Evolutionary conservation across 768 basidiomycete species (phyloP), one percentile per base, ranked within the genome.

Genomic region (Trametes meyenii): DNA sequence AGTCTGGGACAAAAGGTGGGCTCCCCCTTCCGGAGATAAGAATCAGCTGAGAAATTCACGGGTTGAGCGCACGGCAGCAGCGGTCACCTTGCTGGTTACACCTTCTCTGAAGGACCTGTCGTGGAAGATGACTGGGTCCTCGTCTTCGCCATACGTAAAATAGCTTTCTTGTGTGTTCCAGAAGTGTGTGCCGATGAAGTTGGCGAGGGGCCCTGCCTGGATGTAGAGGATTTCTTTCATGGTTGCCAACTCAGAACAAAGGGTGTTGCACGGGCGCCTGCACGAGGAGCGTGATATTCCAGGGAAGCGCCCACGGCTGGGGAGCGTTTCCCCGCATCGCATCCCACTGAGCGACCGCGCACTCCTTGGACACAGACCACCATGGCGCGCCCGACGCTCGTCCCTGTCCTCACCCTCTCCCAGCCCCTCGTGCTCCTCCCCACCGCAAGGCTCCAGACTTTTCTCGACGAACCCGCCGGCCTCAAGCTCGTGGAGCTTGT

Each of bases 201-300:
- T 92, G 19, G 90, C 80, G 45, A 83, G 68, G 36, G 77, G 71
- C 57, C 90, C 90, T 0, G 88, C 88, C 72, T 92, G 90, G 52
- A 93, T 77, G 71, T 93, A 87, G 60, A 93, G 73, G 62, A 92
- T 90, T 70, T 93, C 90, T 69, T 81, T 85, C 90, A 92, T 92
- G 58, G 39, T 55, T 29, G 55, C 39, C 39, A 52, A 52, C 43
- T 52, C 42, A 24, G 51, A 58, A 33, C 48, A 58, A 42, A 17
- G 21, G 10, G 53, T 4, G 12, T 26, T 24, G 21, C 17, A 40
- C 12, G 38, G 12, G 40, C 36, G 39, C 49, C 19, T 44, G 54
- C 13, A 36, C 2, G 51, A 12, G 45, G 33, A 35, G 61, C 39
- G 61, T 62, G 61, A 62, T 62, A 57, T 29, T 16, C 11, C 2